These are phyloP conservation scores for Angomonas ambiguus DNA, from an alignment of 208 protist species.

Conservation along the genomic window DNA sequence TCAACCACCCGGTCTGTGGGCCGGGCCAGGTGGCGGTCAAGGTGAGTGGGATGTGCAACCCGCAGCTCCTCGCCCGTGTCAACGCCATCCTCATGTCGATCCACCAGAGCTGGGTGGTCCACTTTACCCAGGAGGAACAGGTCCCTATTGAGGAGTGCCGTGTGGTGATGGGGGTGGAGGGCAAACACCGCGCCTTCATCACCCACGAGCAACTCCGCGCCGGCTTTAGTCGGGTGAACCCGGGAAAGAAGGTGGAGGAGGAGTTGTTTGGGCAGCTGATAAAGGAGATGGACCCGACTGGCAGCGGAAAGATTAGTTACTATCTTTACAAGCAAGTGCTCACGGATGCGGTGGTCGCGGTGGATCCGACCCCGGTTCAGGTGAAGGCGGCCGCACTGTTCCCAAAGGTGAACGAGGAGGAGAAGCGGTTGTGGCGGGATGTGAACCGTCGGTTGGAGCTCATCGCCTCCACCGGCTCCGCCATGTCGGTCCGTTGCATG, in stretches of 20 bases:
- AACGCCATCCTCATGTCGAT: constrained; percentile 85
- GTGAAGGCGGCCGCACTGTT: constrained; percentile 52
- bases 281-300: constrained; percentile 53
- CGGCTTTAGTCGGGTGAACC: constrained; percentile 38
- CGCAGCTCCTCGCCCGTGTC: constrained; percentile 86
- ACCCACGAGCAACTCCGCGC: constrained; percentile 61
- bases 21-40: constrained; percentile 86
- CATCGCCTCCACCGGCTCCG: constrained; percentile 65
- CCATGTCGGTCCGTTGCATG: constrained; percentile 78
- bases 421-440: constrained; percentile 75
- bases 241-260: constrained; percentile 32
- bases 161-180: constrained; percentile 68
- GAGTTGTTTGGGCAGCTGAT: constrained; percentile 53
- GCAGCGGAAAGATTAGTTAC: constrained; percentile 81
- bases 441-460: constrained; percentile 57
- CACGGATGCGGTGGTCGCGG: constrained; percentile 61
- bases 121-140: constrained; percentile 68
- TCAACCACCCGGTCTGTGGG: constrained; percentile 53
- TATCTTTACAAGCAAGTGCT: constrained; percentile 84
- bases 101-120: constrained; percentile 71
- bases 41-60: constrained; percentile 90
- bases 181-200: constrained; percentile 58
- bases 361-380: constrained; percentile 54
- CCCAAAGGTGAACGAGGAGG: constrained; percentile 58
- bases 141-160: constrained; percentile 84